Conservation (phyloP, 306 rosid species). For the Herpetospermum pedunculosum region DNA sequence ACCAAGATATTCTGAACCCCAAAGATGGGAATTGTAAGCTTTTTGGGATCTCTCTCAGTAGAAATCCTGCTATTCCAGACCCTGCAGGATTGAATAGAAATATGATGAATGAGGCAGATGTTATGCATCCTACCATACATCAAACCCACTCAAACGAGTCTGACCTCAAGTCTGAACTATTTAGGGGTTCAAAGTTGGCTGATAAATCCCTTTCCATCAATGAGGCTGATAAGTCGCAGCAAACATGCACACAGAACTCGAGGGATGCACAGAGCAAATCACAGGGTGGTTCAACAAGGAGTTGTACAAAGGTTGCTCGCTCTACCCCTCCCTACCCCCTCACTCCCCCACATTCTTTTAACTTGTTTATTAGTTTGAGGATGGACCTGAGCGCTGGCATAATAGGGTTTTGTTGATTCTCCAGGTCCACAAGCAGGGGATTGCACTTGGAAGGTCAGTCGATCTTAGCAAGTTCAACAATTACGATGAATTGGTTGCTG, state of each 20-base stretch:
- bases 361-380: not conserved
- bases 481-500: constrained; percentile 63
- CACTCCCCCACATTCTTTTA: not conserved
- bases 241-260: constrained; percentile 23
- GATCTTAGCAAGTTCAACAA: constrained; percentile 77
- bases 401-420: constrained; percentile 17
- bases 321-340: not conserved
- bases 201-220: constrained; percentile 24
- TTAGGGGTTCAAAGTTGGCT: constrained; percentile 26
- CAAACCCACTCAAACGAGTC: constrained; percentile 22
- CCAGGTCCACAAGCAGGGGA: constrained; percentile 98
- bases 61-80: constrained; percentile 25
- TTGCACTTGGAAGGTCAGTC: constrained; percentile 90
- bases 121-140: constrained; percentile 15
- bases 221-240: constrained; percentile 35
- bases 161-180: constrained; percentile 41
- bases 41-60: constrained; percentile 67
- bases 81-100: constrained; percentile 22
- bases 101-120: constrained; percentile 22
- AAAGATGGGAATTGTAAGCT: constrained; percentile 71
- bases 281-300: constrained; percentile 52
- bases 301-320: constrained; percentile 64
- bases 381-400: not conserved
- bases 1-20: constrained; percentile 30
- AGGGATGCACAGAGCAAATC: constrained; percentile 49